Percentiles rank a stretch among this genome's conserved stretches.
Evolutionary conservation across 805 yeast species (phyloP).

Genomic region (Pichia cephalocereana): DNA sequence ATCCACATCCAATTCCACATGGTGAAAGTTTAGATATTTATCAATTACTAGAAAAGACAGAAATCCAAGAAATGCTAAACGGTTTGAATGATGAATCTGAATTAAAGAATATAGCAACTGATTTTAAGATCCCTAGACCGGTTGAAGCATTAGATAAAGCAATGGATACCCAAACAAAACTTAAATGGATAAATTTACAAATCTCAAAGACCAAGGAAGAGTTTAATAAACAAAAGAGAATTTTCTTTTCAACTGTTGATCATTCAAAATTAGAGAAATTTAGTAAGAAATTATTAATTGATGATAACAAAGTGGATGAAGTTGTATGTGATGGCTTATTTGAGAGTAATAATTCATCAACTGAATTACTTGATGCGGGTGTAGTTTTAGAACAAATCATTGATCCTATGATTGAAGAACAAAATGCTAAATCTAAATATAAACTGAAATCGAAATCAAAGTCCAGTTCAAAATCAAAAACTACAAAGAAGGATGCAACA

Average conservation of each 20-base stretch:
- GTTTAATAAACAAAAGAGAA: slow-evolving; percentile 20
- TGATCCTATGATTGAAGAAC: not conserved
- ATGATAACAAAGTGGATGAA: slow-evolving; percentile 10
- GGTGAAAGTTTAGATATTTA: slow-evolving; percentile 71
- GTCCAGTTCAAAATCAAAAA: not conserved
- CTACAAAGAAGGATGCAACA: not conserved
- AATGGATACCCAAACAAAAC: slow-evolving; percentile 15
- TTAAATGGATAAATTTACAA: slow-evolving; percentile 23
- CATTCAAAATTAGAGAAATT: slow-evolving; percentile 11
- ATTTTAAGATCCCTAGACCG: slow-evolving; percentile 16
- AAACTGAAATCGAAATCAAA: not conserved
- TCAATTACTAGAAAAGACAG: slow-evolving; percentile 35
- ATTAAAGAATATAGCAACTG: slow-evolving; percentile 10
- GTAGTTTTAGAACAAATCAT: slow-evolving; percentile 7
- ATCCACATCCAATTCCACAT: slow-evolving; percentile 56
- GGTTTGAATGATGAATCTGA: slow-evolving; percentile 6
- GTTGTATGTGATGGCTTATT: slow-evolving; percentile 14
- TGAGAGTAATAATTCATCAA: slow-evolving; percentile 6
- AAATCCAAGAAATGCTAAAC: slow-evolving; percentile 20
- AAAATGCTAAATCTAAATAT: not conserved
- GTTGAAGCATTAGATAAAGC: slow-evolving; percentile 21
- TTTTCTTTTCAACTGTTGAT: slow-evolving; percentile 13
- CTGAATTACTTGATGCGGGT: slow-evolving; percentile 17
- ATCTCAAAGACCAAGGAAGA: slow-evolving; percentile 20
- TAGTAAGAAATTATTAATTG: slow-evolving; percentile 8